Base-by-base conservation (phyloP, 2,329 filamentous ascomycete species). In the Colletotrichum eleusines region DNA sequence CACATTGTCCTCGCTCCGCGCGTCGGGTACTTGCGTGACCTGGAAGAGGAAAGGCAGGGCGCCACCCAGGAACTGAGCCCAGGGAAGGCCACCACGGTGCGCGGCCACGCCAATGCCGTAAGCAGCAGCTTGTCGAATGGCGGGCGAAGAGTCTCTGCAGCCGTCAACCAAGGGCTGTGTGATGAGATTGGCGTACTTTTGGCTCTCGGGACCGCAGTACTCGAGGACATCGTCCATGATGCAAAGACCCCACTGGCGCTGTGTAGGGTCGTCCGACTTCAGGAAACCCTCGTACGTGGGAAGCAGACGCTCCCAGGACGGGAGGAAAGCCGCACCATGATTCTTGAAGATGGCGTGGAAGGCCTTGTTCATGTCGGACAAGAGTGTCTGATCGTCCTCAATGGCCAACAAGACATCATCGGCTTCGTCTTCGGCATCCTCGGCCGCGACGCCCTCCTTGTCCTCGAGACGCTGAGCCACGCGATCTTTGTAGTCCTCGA, bases 351-450 rank as follows among this genome's bases (percentile, higher is more conserved):
- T 94, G 72, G 94, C 95, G 82, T 99, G 96, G 88, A 97, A 99
- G 0, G 96, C 95, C 86, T 99, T 99, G 89, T 99, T 99, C 96
- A 99, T 99, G 78, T 99, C 96, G 1, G 95, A 97, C 53, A 99
- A 88, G 23, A 99, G 87, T 28, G 94, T 97, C 82, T 98, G 95
- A 79, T 99, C 96, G 75, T 99, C 96, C 80, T 99, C 96, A 58
- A 99, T 95, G 16, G 95, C 96, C 76, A 97, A 92, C 40, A 97
- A 87, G 54, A 91, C 89, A 63, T 98, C 95, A 75, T 98, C 93
- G 20, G 91, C 91, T 71, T 96, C 91, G 77, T 98, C 95, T 74
- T 98, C 95, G 20, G 92, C 95, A 69, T 98, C 95, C 63, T 97
- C 94, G 3, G 91, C 90, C 28, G 95, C 92, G 16, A 82, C 84